Conservation (phyloP, 306 rosid species). For the Quillaja saponaria region DNA sequence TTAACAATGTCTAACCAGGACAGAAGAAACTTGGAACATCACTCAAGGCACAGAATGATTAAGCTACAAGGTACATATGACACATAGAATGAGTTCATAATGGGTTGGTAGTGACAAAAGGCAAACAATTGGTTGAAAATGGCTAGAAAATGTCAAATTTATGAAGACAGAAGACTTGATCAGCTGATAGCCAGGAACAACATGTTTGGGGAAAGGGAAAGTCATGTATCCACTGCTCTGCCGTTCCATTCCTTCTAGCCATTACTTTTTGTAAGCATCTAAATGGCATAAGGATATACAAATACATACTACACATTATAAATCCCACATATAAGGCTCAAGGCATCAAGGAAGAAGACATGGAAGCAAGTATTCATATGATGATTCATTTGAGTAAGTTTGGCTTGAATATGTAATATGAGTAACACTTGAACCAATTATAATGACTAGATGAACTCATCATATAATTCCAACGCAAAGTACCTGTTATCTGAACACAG, state of each 20-base stretch:
- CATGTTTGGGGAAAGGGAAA: too few relatives aligned
- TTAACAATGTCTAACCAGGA: too few relatives aligned
- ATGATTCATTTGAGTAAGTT: slow-evolving; percentile 2
- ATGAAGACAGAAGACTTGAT: too few relatives aligned
- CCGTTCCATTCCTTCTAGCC: too few relatives aligned
- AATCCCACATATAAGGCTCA: background rate
- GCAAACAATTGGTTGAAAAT: too few relatives aligned
- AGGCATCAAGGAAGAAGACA: background rate
- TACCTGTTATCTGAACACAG: slow-evolving; percentile 87
- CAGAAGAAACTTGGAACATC: background rate
- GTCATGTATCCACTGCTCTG: too few relatives aligned
- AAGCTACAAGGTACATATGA: background rate
- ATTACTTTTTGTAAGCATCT: too few relatives aligned
- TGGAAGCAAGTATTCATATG: background rate
- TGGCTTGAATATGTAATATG: background rate
- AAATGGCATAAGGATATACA: too few relatives aligned
- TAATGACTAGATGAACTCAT: background rate
- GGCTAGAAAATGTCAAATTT: too few relatives aligned
- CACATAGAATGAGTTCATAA: background rate
- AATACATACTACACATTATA: too few relatives aligned
- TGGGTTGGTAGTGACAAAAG: background rate
- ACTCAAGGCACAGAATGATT: background rate
- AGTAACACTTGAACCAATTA: slow-evolving; percentile 2
- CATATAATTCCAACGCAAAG: background rate
- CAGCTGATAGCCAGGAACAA: too few relatives aligned